Conservation (phyloP, 208 protist genomes). For the Crithidia fasciculata region DNA sequence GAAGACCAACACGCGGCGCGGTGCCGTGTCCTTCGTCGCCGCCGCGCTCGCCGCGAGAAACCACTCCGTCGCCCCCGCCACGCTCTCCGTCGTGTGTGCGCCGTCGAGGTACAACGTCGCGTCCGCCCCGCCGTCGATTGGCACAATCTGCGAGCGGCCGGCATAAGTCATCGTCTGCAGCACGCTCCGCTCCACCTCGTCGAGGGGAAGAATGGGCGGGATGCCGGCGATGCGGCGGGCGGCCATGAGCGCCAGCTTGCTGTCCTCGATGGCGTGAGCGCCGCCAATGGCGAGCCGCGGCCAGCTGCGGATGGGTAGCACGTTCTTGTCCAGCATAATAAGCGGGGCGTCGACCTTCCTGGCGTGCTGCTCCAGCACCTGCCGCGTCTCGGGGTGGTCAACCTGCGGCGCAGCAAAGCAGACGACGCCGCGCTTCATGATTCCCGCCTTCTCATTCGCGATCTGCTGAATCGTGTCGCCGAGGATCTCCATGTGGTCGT, state of each 20-base stretch:
- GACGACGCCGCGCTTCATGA: constrained; percentile 87
- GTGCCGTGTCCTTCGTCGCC: constrained; percentile 35
- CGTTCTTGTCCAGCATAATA: constrained; percentile 59
- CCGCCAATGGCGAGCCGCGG: constrained; percentile 80
- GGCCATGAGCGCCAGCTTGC: constrained; percentile 81
- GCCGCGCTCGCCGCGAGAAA: constrained; percentile 75
- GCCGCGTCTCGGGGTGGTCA: constrained; percentile 67
- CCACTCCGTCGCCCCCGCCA: constrained; percentile 69
- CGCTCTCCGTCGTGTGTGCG: constrained; percentile 89
- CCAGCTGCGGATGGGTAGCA: constrained; percentile 75
- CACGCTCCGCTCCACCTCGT: constrained; percentile 61
- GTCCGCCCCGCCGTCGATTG: constrained; percentile 44
- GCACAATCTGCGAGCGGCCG: constrained; percentile 78
- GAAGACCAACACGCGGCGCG: constrained; percentile 77
- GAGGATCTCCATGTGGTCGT: constrained; percentile 94
- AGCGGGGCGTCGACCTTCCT: constrained; percentile 49
- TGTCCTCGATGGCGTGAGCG: constrained; percentile 77
- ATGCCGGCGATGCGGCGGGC: constrained; percentile 69
- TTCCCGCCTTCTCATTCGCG: constrained; percentile 93
- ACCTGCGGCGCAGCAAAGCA: constrained; percentile 78
- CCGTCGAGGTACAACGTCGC: constrained; percentile 85
- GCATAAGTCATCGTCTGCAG: constrained; percentile 71
- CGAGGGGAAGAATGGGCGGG: constrained; percentile 57
- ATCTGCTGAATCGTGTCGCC: constrained; percentile 94
- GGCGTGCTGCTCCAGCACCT: constrained; percentile 62